Evolutionary conservation across 352 stramenopile genomes (phyloP), one percentile per base, ranked within the genome.

Genomic region (Albugo laibachii): DNA sequence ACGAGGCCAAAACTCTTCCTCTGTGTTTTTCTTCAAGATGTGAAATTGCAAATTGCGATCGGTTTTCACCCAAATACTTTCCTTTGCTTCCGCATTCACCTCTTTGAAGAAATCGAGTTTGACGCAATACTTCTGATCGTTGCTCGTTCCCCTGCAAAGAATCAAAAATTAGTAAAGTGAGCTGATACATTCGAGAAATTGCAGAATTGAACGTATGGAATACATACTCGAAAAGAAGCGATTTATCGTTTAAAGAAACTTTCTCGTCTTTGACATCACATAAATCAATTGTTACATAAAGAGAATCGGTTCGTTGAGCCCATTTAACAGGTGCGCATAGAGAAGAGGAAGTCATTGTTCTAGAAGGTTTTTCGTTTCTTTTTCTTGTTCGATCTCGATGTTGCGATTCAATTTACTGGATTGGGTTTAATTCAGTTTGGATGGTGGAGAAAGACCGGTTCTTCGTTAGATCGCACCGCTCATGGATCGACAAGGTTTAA

Each of bases 241-340:
- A 88, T 53, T 84, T 88, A 65, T 87, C 75, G 24, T 56, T 84
- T 19, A 96, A 71, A 49, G 74, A 71, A 39, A 96, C 83, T 60
- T 93, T 82, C 61, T 95, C 83, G 66, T 95, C 80, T 66, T 93
- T 87, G 36, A 96, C 81, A 55, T 96, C 93, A 54, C 83, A 66
- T 24, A 98, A 62, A 59, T 95, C 83, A 55, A 98, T 93, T 0
- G 93, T 98, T 54, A 98, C 74, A 57, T 96, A 98, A 18, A 98
- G 51, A 53, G 89, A 91, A 57, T 97, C 89, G 49, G 88, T 95
- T 65, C 92, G 80, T 64, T 98, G 93, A 44, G 93, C 93, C 89
- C 92, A 98, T 68, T 97, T 95, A 39, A 96, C 80, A 6, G 86
- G 84, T 48, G 84, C 81, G 66, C 74, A 86, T 48, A 91, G 52